phyloP scores from a whole-genome alignment of 768 basidiomycete species.

The Xerocomus potaroensis region DNA sequence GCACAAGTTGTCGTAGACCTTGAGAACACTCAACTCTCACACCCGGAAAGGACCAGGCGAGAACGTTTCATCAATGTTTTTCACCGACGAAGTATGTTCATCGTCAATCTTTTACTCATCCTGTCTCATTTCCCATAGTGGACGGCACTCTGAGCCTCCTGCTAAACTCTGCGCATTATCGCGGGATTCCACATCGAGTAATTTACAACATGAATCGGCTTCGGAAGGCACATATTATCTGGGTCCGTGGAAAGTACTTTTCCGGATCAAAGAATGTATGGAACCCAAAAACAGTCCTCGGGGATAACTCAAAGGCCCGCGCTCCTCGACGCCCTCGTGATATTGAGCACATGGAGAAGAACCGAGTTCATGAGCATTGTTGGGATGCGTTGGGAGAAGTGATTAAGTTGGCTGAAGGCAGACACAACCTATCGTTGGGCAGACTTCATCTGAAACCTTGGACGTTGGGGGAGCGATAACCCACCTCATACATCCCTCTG shows the following conservation, averaged over 20 bases:
- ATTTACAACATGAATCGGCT: conserved; percentile 49
- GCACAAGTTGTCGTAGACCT: conserved; percentile 41
- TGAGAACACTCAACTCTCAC: conserved; percentile 26
- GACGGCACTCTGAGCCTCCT: conserved; percentile 63
- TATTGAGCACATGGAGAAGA: conserved; percentile 20
- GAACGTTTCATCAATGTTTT: conserved; percentile 47
- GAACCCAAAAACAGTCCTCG: conserved; percentile 35
- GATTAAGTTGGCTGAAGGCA: conserved; percentile 56
- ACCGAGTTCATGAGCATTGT: conserved; percentile 33
- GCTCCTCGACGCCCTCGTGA: conserved; percentile 9
- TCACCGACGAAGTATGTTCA: conserved; percentile 49
- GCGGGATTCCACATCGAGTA: conserved; percentile 57
- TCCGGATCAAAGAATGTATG: conserved; percentile 28
- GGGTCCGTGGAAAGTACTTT: conserved; percentile 19
- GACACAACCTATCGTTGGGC: conserved; percentile 47
- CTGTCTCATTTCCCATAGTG: conserved; percentile 41
- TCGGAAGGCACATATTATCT: conserved; percentile 25
- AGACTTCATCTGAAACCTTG: conserved; percentile 34
- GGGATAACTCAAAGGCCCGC: conserved; percentile 20
- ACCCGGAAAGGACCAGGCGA: conserved; percentile 27
- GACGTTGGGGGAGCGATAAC: conserved; percentile 12
- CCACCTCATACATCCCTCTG: neutral
- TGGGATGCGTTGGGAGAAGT: conserved; percentile 51
- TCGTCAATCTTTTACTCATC: neutral
- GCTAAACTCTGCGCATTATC: conserved; percentile 55